Evolutionary conservation across 257 asterid genomes (phyloP), one percentile per base, ranked within the genome.

Genomic region (Penstemon newberryi): DNA sequence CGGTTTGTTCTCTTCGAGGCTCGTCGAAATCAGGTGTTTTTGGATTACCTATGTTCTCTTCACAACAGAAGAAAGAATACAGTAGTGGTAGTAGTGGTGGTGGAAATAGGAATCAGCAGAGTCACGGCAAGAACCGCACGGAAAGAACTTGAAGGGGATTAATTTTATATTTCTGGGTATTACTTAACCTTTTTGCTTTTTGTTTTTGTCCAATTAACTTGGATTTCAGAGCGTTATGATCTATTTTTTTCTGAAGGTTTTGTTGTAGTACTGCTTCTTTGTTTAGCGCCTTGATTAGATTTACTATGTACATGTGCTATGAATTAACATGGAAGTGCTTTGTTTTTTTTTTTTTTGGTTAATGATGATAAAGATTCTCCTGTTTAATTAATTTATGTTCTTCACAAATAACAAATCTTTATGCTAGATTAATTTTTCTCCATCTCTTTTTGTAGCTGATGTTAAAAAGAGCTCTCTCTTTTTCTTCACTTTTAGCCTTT

Each of bases 21-120:
- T 85, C 96, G 49, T 88, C 96, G 4, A 90, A 87, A 73, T 85
- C 95, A 3, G 95, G 88, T 3, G 95, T 86, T 0, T 92, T 93
- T 45, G 99, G 97, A 4, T 81, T 92, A 5, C 91, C 97, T 3
- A 13, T 89, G 63, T 94, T 94, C 46, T 71, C 90, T 25, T 77
- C 94, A n/a, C 91, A 85, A 45, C 96, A 69, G 76, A 89, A 72
- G 81, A 87, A 65, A 38, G 90, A 86, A 19, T 63, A 11, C 18
- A 47, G 63, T 8, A 25, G 33, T 25, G 78, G 60, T 2, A 37
- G 60, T 2, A 37, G 41, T 51, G 63, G 13, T 9, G 77, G 60
- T 10, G 85, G 82, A 37, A 82, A 61, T 82, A 81, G 80, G 52
- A 80, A 60, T 39, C 83, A 74, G 63, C 78, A 60, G 49, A 77